Evolutionary conservation across 495 filamentous ascomycete genomes (phyloP), one percentile per base, ranked within the genome.

Genomic region (Aspergillus saccharolyticus): DNA sequence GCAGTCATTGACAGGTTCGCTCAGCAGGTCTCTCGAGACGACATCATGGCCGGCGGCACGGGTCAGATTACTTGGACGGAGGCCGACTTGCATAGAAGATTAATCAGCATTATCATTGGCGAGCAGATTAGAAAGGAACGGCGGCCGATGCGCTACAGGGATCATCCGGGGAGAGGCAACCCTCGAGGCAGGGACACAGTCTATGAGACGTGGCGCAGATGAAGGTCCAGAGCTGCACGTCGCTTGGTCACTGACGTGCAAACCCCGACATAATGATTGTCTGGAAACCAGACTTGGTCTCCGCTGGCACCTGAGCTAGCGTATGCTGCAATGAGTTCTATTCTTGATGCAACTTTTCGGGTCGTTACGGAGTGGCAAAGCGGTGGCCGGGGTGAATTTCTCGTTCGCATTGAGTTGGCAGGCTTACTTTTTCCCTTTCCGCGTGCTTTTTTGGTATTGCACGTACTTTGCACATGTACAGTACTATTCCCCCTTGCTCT

Each of bases 81-180:
- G 50, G 75, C 74, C 42, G 75, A 79, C 28, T 63, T 79, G 57
- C 73, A 76, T 56, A 70, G 67, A 54, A 64, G 76, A 55, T 57
- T 79, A 61, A 74, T 78, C 45, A 79, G 76, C 56, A 63, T 79
- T 42, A 76, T 78, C 47, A 77, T 78, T 64, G 76, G 76, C 46
- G 74, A 78, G 53, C 70, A 78, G 59, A 74, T 77, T 57, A 65
- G 76, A 64, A 66, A 66, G 46, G 74, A 75, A 47, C 59, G 60
- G 52, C 75, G 68, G 43, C 63, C 63, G 42, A 64, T 65, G 47
- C 52, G 59, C 45, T 43, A 56, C 42, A 55, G 42, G 39, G 56
- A 56, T 50, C 30, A 45, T 20, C 44, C 44, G 28, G 46, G 52
- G 39, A 18, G 14, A 25, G 44, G 19, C 14, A 17, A 21, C 9